Evolutionary conservation across 2,329 filamentous ascomycete species (phyloP).

Genomic region (Calycina herbarum): DNA sequence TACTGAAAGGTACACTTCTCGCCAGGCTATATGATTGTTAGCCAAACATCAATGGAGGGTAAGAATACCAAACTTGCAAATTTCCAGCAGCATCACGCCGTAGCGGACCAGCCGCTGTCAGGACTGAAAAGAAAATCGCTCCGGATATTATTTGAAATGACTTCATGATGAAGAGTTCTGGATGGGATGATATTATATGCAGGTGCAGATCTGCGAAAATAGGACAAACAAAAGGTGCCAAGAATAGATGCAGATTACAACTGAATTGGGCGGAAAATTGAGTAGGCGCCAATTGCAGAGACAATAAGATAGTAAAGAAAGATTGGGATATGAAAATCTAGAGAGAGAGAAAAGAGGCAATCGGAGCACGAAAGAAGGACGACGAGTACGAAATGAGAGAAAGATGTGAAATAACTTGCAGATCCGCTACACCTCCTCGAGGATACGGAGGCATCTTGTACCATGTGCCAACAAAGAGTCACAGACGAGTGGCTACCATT

Average conservation of each 20-base stretch:
- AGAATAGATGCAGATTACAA: slow-evolving; percentile 11
- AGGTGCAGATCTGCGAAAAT: background rate
- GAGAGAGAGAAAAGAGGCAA: background rate
- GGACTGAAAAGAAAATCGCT: slow-evolving; percentile 18
- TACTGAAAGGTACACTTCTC: background rate
- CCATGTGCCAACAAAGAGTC: slow-evolving; percentile 21
- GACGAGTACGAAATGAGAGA: slow-evolving; percentile 14
- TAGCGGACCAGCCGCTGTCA: slow-evolving; percentile 29
- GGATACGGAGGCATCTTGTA: slow-evolving; percentile 25
- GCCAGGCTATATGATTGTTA: slow-evolving; percentile 8
- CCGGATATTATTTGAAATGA: slow-evolving; percentile 19
- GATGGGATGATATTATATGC: background rate
- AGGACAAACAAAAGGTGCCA: slow-evolving; percentile 7
- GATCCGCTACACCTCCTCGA: slow-evolving; percentile 6
- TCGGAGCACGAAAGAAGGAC: slow-evolving; percentile 11
- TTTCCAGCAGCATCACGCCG: slow-evolving; percentile 19
- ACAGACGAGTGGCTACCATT: slow-evolving; percentile 19
- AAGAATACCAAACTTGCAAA: slow-evolving; percentile 20
- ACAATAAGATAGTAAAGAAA: slow-evolving; percentile 4
- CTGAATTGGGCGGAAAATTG: background rate
- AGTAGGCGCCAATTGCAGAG: background rate
- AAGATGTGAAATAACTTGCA: slow-evolving; percentile 10
- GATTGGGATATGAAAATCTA: background rate
- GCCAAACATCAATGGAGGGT: background rate
- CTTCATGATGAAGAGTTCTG: slow-evolving; percentile 21